Conservation (phyloP, 2,329 filamentous ascomycete genomes). For the Fusarium sp. region DNA sequence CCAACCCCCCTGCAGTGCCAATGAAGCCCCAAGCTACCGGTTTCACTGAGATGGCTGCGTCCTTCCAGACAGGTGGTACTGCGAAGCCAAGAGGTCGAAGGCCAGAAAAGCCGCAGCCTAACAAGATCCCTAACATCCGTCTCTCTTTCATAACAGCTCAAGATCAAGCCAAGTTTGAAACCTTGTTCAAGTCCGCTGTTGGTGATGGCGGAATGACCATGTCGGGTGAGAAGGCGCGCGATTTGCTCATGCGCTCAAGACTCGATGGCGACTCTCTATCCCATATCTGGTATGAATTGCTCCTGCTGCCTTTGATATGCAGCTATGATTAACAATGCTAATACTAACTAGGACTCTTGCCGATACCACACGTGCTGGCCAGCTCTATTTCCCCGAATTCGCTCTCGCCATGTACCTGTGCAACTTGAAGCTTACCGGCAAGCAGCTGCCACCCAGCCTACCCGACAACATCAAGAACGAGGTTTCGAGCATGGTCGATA, state of each 20-base stretch:
- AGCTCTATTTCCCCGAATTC: conserved; percentile 97
- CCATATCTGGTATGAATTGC: conserved; percentile 81
- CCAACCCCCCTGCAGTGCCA: conserved; percentile 66
- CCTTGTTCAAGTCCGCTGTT: conserved; percentile 94
- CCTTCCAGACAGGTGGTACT: conserved; percentile 67
- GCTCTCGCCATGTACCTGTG: conserved; percentile 98
- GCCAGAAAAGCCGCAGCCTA: conserved; percentile 63
- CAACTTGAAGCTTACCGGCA: conserved; percentile 91
- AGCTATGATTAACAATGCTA: conserved; percentile 15
- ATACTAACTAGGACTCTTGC: conserved; percentile 77
- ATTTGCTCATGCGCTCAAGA: conserved; percentile 88
- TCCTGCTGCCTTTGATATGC: neutral
- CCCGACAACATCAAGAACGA: conserved; percentile 94
- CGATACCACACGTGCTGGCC: conserved; percentile 95
- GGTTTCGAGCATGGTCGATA: conserved; percentile 99
- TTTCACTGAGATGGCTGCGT: conserved; percentile 75
- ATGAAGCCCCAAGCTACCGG: conserved; percentile 75
- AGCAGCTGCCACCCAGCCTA: conserved; percentile 77
- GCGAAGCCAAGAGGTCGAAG: conserved; percentile 60
- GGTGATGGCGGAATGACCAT: conserved; percentile 86
- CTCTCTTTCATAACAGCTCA: conserved; percentile 95
- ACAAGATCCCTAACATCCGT: conserved; percentile 92
- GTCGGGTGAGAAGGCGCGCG: conserved; percentile 91
- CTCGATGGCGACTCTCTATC: conserved; percentile 88
- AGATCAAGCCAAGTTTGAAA: conserved; percentile 97